These are phyloP conservation scores for Penicillium griseofulvum DNA, from an alignment of 2,329 filamentous ascomycete genomes.

Conservation along the genomic window DNA sequence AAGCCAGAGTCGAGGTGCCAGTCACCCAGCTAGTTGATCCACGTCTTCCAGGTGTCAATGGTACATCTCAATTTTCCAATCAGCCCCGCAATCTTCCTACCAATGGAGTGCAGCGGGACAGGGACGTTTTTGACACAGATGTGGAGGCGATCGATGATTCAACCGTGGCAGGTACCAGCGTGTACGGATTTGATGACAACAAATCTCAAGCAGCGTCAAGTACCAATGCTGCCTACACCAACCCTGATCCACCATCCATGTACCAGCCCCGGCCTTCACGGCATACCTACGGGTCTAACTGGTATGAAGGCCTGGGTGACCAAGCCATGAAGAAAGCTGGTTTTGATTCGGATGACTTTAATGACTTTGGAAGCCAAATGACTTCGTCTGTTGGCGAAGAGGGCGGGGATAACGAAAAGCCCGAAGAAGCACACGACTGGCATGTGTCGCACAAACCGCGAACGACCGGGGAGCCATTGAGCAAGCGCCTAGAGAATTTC, in stretches of 20 bases:
- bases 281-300: constrained; percentile 29
- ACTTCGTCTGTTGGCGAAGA: constrained; percentile 28
- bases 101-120: constrained; percentile 22
- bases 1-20: constrained; percentile 37
- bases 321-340: constrained; percentile 36
- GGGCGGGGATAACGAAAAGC: constrained; percentile 32
- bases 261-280: constrained; percentile 26
- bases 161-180: constrained; percentile 40
- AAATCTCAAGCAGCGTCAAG: constrained; percentile 24
- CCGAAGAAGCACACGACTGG: constrained; percentile 30
- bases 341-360: constrained; percentile 37
- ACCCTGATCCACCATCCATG: constrained; percentile 19
- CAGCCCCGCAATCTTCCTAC: constrained; percentile 10
- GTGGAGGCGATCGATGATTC: constrained; percentile 46
- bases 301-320: constrained; percentile 36
- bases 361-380: constrained; percentile 30
- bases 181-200: constrained; percentile 35
- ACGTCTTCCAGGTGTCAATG: constrained; percentile 15
- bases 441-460: constrained; percentile 29
- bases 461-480: constrained; percentile 33
- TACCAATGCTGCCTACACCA: constrained; percentile 20
- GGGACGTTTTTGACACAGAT: constrained; percentile 45
- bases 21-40: constrained; percentile 25
- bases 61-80: constrained; percentile 17
- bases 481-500: constrained; percentile 40